Percentiles rank a stretch among this genome's conserved stretches.
These are phyloP conservation scores for Cryptosporidium muris DNA, from an alignment of 169 alveolate genomes.

Conservation along the genomic window DNA sequence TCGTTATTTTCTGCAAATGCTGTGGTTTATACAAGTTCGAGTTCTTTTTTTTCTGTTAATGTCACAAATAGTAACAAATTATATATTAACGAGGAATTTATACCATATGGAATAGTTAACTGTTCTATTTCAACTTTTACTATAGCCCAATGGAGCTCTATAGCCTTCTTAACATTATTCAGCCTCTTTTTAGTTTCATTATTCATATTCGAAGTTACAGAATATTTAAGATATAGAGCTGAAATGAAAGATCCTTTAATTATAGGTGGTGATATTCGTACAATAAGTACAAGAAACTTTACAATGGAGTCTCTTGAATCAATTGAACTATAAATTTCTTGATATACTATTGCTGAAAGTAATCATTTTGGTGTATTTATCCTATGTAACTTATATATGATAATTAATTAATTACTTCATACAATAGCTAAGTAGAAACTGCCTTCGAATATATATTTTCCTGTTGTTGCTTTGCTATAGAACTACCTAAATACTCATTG, in stretches of 20 bases:
- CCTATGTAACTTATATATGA: too few species aligned
- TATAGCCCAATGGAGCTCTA: constrained; percentile 34
- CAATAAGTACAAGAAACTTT: constrained; percentile 43
- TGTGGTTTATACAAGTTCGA: constrained; percentile 20
- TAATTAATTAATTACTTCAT: too few species aligned
- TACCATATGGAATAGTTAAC: constrained; percentile 19
- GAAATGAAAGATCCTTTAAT: constrained; percentile 67
- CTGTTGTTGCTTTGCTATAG: too few species aligned
- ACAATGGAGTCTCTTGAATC: constrained; percentile 9
- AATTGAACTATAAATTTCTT: too few species aligned
- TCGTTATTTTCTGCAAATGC: constrained; percentile 24
- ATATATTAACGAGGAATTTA: constrained; percentile 6
- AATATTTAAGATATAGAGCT: constrained; percentile 55
- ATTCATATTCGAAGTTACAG: constrained; percentile 26
- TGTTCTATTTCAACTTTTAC: constrained; percentile 47
- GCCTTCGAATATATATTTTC: too few species aligned
- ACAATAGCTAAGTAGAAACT: too few species aligned
- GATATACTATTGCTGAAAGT: too few species aligned
- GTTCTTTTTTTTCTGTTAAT: constrained; percentile 5
- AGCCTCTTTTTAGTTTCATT: constrained; percentile 31
- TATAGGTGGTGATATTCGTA: constrained; percentile 63
- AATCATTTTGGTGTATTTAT: too few species aligned
- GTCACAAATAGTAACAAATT: constrained; percentile 16
- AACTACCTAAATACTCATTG: too few species aligned
- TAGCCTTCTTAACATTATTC: constrained; percentile 20